phyloP scores from a whole-genome alignment of 2,329 filamentous ascomycete genomes.

The Arthroderma sp. region DNA sequence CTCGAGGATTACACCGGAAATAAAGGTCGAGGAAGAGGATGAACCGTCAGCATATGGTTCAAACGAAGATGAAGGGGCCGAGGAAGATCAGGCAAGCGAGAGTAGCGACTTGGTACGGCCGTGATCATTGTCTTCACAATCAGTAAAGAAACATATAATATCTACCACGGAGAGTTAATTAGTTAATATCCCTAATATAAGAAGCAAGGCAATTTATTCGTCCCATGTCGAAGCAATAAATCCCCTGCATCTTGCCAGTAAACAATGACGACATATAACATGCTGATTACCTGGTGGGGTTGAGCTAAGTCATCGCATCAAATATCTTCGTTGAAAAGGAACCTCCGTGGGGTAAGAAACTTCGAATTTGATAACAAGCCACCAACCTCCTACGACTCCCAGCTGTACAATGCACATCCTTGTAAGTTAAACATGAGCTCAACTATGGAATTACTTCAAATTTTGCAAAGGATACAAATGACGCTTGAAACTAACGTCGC shows the following conservation, averaged over 20 bases:
- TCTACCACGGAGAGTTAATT: background rate
- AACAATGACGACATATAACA: background rate
- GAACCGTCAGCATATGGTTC: background rate
- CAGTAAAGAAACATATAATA: background rate
- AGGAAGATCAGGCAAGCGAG: background rate
- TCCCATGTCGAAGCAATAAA: background rate
- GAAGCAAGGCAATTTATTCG: background rate
- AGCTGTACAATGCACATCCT: constrained; percentile 39
- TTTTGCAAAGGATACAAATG: background rate
- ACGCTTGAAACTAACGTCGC: constrained; percentile 12
- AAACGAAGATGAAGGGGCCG: constrained; percentile 8
- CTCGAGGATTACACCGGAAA: background rate
- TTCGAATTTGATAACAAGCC: background rate
- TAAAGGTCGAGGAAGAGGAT: constrained; percentile 8
- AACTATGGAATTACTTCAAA: background rate
- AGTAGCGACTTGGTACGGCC: background rate
- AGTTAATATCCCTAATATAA: background rate
- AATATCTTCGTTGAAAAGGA: background rate
- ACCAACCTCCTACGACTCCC: background rate
- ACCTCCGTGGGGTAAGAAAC: background rate
- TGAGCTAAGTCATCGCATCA: background rate
- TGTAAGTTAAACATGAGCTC: constrained; percentile 26
- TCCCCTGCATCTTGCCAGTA: background rate
- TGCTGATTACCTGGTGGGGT: background rate
- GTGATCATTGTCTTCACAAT: background rate